Conservation (phyloP, 2,329 filamentous ascomycete species). For the Penicillium sp. region DNA sequence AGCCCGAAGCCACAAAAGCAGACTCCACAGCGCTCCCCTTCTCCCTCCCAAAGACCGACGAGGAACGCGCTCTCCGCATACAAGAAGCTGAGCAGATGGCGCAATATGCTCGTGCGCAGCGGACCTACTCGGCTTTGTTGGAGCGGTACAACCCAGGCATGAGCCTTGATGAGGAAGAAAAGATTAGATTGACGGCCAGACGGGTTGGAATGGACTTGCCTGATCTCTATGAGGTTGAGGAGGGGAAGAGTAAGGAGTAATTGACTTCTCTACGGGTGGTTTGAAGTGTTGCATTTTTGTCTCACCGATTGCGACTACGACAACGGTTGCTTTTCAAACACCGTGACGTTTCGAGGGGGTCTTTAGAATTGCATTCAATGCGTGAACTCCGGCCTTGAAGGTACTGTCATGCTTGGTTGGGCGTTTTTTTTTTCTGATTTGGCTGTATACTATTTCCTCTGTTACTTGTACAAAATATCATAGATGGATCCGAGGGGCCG, state of each 20-base stretch:
- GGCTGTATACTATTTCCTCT: conserved; percentile 5
- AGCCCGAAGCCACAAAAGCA: conserved; percentile 16
- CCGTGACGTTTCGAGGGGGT: too few relatives aligned
- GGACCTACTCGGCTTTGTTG: conserved; percentile 74
- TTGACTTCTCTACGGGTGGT: neutral
- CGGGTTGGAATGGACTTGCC: conserved; percentile 90
- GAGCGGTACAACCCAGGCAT: conserved; percentile 94
- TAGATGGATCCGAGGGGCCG: neutral
- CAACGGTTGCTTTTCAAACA: too few relatives aligned
- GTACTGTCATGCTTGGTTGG: neutral
- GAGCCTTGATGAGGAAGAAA: conserved; percentile 79
- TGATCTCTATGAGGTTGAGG: conserved; percentile 29
- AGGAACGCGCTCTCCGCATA: conserved; percentile 27
- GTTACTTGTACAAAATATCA: neutral
- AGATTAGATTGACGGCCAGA: conserved; percentile 76
- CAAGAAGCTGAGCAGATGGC: conserved; percentile 73
- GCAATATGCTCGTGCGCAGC: conserved; percentile 79
- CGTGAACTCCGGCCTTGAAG: neutral
- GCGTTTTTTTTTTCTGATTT: neutral
- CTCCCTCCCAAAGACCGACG: conserved; percentile 9
- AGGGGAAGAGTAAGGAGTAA: conserved; percentile 1
- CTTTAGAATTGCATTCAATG: neutral
- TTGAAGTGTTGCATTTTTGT: neutral
- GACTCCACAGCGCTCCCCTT: conserved; percentile 15
- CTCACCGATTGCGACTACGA: too few relatives aligned